Percentiles rank a stretch among this genome's conserved stretches.
Evolutionary conservation across 2,329 filamentous ascomycete genomes (phyloP).

Genomic region (Plenodomus biglobosus): DNA sequence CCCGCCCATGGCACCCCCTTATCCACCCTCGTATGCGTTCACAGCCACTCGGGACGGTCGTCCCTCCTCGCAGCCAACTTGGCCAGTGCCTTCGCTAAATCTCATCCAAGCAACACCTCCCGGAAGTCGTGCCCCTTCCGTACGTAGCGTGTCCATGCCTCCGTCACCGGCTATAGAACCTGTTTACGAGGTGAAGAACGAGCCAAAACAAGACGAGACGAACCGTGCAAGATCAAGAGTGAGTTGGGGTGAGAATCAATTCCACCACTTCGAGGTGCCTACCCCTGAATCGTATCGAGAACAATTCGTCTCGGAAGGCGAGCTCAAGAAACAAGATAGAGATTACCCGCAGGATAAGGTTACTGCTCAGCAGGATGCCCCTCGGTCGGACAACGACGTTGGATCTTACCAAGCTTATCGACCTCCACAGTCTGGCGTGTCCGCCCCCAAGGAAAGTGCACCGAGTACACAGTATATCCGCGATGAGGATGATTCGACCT

Average conservation of each 20-base stretch:
- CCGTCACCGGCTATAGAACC: constrained; percentile 41
- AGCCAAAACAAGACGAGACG: constrained; percentile 26
- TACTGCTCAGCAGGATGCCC: constrained; percentile 43
- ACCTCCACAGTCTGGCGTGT: constrained; percentile 21
- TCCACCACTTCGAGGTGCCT: constrained; percentile 50
- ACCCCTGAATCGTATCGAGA: constrained; percentile 49
- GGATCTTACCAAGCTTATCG: constrained; percentile 37
- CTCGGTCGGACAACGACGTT: constrained; percentile 31
- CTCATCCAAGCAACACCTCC: constrained; percentile 62
- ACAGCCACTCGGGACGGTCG: constrained; percentile 47
- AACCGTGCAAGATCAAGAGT: constrained; percentile 41
- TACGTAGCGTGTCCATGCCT: constrained; percentile 39
- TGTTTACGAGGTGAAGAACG: constrained; percentile 21
- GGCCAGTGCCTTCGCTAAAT: constrained; percentile 56
- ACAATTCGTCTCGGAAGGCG: constrained; percentile 37
- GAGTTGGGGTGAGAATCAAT: constrained; percentile 53
- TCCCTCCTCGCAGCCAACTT: constrained; percentile 34
- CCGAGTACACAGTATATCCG: constrained; percentile 35
- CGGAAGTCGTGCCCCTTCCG: constrained; percentile 48
- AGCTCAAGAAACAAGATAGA: constrained; percentile 25
- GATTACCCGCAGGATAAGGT: constrained; percentile 41
- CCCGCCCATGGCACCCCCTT: constrained; percentile 37
- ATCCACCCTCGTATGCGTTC: constrained; percentile 43
- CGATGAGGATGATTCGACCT: constrained; percentile 27
- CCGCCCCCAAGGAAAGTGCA: constrained; percentile 24